Percentiles rank a stretch among this genome's conserved stretches.
These are phyloP conservation scores for Ganoderma boninense DNA, from an alignment of 1,284 basidiomycete genomes.

Conservation along the genomic window DNA sequence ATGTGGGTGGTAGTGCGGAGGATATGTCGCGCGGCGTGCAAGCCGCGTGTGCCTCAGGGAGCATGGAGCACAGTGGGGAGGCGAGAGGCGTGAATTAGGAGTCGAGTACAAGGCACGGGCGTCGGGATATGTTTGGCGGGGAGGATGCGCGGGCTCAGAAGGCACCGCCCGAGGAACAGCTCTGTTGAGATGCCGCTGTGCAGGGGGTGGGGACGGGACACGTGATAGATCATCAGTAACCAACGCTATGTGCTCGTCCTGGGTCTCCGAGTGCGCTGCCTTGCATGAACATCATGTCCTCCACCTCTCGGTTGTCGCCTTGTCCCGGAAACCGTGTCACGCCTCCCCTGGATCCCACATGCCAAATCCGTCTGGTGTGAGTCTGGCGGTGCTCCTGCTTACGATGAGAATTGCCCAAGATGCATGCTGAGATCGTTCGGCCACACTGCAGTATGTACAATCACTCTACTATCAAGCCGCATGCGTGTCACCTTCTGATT, in stretches of 20 bases:
- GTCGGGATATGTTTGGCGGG: not conserved
- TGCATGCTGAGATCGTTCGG: constrained; percentile 21
- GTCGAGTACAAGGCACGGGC: constrained; percentile 14
- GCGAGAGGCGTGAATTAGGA: constrained; percentile 9
- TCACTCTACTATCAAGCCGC: constrained; percentile 27
- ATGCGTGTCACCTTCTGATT: constrained; percentile 29
- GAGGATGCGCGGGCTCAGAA: not conserved
- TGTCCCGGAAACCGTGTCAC: not conserved
- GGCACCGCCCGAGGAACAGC: constrained; percentile 26
- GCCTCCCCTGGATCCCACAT: constrained; percentile 10
- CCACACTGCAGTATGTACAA: constrained; percentile 26
- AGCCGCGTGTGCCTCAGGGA: constrained; percentile 4
- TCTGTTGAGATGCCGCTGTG: constrained; percentile 29
- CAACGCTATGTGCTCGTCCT: constrained; percentile 8
- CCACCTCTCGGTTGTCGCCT: not conserved
- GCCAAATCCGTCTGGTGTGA: constrained; percentile 17
- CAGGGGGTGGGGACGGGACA: constrained; percentile 22
- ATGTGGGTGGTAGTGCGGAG: not conserved
- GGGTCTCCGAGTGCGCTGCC: constrained; percentile 21
- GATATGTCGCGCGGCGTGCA: not conserved
- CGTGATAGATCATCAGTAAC: constrained; percentile 33
- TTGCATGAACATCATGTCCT: constrained; percentile 7
- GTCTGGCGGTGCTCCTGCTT: constrained; percentile 28
- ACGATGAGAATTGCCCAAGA: constrained; percentile 27
- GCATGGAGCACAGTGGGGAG: not conserved